Evolutionary conservation across 352 stramenopile species (phyloP), one percentile per base, ranked within the genome.

Genomic region (Pythium diclinum): DNA sequence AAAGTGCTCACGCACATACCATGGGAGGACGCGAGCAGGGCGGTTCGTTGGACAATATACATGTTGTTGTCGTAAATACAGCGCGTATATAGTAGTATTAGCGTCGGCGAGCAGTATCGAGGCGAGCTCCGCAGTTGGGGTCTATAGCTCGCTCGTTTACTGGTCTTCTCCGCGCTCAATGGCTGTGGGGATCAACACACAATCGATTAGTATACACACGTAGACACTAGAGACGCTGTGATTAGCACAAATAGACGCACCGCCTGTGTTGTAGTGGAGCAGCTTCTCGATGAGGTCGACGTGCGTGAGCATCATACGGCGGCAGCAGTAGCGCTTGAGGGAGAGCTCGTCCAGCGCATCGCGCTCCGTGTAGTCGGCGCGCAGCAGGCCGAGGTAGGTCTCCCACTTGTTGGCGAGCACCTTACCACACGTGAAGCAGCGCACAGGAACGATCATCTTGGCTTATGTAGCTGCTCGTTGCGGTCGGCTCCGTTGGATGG

Each of bases 331-430:
- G 85, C 97, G 83, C 76, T 98, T 98, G 25, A 99, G 87, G 56
- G 96, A 97, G 32, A 99, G 82, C 79, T 99, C 95, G 79, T 99
- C 96, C 47, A 99, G 79, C 40, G 97, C 97, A 70, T 99, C 96
- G 57, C 96, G 93, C 74, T 99, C 97, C 14, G 95, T 98, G 79
- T 97, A 98, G 83, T 99, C 96, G 28, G 94, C 92, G 64, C 98
- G 91, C 56, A 99, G 79, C 56, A 99, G 83, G 68, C 95, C 90
- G 33, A 99, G 82, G 81, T 99, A 99, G 10, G 94, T 98, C 79
- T 99, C 97, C 95, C 96, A 99, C 85, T 99, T 99, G 85, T 99
- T 99, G 56, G 97, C 97, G 76, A 99, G 98, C 73, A 99, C 94
- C 81, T 99, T 99, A 69, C 97, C 97, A 81, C 97, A 99, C 59